These are phyloP conservation scores for Ustilago trichophora DNA, from an alignment of 1,284 basidiomycete species.

Conservation along the genomic window DNA sequence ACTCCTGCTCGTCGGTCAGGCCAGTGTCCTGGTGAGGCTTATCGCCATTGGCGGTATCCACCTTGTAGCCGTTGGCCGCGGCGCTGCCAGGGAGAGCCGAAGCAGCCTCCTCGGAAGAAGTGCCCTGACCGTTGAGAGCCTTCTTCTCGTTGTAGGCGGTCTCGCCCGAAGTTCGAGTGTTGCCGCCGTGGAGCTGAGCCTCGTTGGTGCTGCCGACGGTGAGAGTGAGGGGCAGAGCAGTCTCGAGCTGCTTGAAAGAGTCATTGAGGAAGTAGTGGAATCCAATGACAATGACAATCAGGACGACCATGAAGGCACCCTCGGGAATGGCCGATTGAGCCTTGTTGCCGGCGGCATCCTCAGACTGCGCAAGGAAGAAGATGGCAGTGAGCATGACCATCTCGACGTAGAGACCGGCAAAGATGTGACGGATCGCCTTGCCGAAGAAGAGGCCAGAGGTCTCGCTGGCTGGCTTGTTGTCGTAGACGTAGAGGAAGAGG, in stretches of 20 bases:
- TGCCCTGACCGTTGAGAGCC: conserved; percentile 18
- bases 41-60: conserved; percentile 5
- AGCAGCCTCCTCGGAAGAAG: conserved; percentile 12
- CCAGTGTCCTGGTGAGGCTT: conserved; percentile 13
- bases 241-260: conserved; percentile 55
- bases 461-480: conserved; percentile 78
- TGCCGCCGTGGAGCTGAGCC: conserved; percentile 14
- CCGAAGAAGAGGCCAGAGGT: conserved; percentile 97
- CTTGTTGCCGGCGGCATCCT: conserved; percentile 30
- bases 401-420: conserved; percentile 75
- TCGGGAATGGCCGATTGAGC: conserved; percentile 56
- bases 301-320: conserved; percentile 79
- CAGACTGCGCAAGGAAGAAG: conserved; percentile 60
- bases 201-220: conserved; percentile 17
- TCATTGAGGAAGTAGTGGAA: conserved; percentile 66
- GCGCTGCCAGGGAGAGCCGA: conserved; percentile 7
- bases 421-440: conserved; percentile 88
- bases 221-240: conserved; percentile 54
- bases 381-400: conserved; percentile 60
- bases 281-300: conserved; percentile 81
- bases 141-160: conserved; percentile 53
- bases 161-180: conserved; percentile 33
- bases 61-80: conserved; percentile 23
- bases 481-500: conserved; percentile 70
- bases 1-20: conserved; percentile 27